Evolutionary conservation across 2,329 filamentous ascomycete species (phyloP), one percentile per base, ranked within the genome.

Genomic region (Colletotrichum camelliae): DNA sequence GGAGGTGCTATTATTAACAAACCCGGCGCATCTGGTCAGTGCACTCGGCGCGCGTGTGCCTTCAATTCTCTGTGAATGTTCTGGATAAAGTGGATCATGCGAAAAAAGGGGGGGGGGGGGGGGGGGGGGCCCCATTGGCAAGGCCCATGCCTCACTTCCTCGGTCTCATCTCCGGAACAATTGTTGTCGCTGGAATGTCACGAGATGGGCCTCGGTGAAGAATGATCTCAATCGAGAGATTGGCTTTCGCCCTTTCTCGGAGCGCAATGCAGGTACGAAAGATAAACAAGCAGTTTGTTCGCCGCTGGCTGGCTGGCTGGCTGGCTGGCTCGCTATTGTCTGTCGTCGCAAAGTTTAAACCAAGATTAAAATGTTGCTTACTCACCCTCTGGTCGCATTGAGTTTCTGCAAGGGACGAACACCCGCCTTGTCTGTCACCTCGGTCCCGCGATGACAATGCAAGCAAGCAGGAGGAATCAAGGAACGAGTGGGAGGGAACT

Each of bases 1-100:
- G 12, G 21, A 27, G 24, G 21, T 58, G 29, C 72, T 75, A 75
- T 75, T 72, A 72, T 75, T 75, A 75, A 72, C 31, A 66, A 4
- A 27, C 29, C 27, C 21, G 27, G 13, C 35, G 33, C 69, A 27
- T n/a, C 12, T 64, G 71, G 72, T 61, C 72, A 74, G 67, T 72
- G 72, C 33, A 55, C 21, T 57, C 65, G 37, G n/a, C 21, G 35
- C 33, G 62, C 33, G 31, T 16, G 37, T 1, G 62, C n/a, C 37
- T 27, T 29, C n/a, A n/a, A 29, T 61, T 12, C 37, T 66, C 3
- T 33, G 62, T 48, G 62, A 21, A 48, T 65, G 24, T 57, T 16
- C 15, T 24, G 29, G 60, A 66, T 55, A n/a, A 39, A 48, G 68
- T 62, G 68, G 61, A 39, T 39, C 31, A 61, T 29, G 61, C 52